These are phyloP conservation scores for Camellia oleifera DNA, from an alignment of 179 eudicot genomes.

Conservation along the genomic window DNA sequence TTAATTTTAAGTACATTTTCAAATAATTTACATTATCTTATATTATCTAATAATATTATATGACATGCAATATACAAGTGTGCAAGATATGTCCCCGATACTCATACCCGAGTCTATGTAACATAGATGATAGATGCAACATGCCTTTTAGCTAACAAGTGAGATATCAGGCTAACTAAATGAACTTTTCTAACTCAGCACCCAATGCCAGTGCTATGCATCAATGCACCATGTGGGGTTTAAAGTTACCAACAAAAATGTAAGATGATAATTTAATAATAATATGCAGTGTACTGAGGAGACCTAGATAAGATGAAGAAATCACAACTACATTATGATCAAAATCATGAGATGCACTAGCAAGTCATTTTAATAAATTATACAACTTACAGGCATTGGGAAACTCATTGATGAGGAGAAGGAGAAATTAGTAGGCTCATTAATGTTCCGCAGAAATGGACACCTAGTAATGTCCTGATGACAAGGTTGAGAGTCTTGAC, in stretches of 20 bases:
- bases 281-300: background rate
- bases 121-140: background rate
- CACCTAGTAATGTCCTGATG: slow-evolving; percentile 58
- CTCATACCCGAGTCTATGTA: too few species aligned
- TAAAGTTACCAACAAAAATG: background rate
- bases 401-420: slow-evolving; percentile 50
- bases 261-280: background rate
- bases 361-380: background rate
- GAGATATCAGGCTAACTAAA: background rate
- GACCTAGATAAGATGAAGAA: background rate
- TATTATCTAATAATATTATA: too few species aligned
- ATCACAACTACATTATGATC: background rate
- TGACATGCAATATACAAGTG: too few species aligned
- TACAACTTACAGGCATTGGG: slow-evolving; percentile 46
- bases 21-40: too few species aligned
- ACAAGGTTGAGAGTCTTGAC: slow-evolving; percentile 30
- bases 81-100: too few species aligned
- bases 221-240: background rate
- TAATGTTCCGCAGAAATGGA: slow-evolving; percentile 86
- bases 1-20: too few species aligned
- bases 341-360: background rate
- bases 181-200: background rate
- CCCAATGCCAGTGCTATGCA: background rate
- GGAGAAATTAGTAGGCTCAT: slow-evolving; percentile 82
- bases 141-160: background rate